Percentiles rank a stretch among this genome's conserved stretches.
Evolutionary conservation across 2,329 filamentous ascomycete species (phyloP).

Genomic region (Colletotrichum sp.): DNA sequence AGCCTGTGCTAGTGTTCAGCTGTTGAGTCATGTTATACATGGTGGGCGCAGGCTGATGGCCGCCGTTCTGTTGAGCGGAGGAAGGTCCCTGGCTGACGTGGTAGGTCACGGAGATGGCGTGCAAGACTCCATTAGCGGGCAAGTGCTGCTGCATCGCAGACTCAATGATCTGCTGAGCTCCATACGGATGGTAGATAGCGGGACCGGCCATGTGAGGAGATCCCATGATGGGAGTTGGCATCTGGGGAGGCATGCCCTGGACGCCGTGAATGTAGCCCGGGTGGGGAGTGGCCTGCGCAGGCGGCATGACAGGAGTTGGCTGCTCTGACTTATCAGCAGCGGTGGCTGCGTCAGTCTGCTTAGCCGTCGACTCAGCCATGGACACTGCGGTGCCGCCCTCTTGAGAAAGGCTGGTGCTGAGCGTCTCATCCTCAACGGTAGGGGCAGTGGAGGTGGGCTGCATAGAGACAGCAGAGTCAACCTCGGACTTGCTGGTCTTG

Average conservation of each 20-base stretch:
- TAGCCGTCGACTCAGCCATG: neutral
- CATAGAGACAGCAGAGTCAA: neutral
- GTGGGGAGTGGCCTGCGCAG: neutral
- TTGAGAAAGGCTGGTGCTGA: neutral
- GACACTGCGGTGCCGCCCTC: neutral
- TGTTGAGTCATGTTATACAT: neutral
- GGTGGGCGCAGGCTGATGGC: neutral
- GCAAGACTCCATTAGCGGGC: neutral
- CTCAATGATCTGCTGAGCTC: neutral
- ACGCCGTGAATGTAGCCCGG: neutral
- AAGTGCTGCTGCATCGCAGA: neutral
- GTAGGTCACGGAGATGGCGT: constrained; percentile 8
- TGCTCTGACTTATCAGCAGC: neutral
- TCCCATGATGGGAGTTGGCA: neutral
- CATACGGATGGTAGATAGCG: neutral
- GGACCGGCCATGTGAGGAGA: neutral
- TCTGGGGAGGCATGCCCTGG: neutral
- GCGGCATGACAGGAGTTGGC: neutral
- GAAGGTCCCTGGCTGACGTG: neutral
- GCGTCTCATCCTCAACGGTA: neutral
- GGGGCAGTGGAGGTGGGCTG: neutral
- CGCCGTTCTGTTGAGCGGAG: neutral
- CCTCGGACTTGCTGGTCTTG: neutral
- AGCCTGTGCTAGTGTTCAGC: neutral
- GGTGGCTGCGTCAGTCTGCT: neutral